Evolutionary conservation across 768 basidiomycete genomes (phyloP), one percentile per base, ranked within the genome.

Genomic region (Mycena polygramma): DNA sequence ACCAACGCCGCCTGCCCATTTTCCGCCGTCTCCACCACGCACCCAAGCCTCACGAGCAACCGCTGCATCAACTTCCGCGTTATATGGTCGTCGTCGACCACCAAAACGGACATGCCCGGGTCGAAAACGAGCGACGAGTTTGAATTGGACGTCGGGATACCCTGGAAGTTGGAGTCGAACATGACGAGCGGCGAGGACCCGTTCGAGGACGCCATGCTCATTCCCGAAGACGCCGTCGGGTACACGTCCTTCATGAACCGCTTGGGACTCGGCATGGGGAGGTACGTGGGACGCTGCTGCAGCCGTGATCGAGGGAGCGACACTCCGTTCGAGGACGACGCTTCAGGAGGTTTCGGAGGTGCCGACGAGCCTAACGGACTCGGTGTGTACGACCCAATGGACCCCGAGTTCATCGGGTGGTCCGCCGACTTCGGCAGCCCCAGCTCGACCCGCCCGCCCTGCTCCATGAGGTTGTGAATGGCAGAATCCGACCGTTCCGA

Each of bases 1-100:
- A 93, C 88, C 61, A 95, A 81, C 24, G 94, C 94, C 43, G 91
- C 78, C 75, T 92, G 88, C 8, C 95, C 95, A 75, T 97, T 95
- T 81, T 96, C 93, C 14, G 95, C 95, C 20, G 89, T 90, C 17
- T 88, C 83, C n/a, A 96, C 94, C 37, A 79, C 79, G 78, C 94
- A 95, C 1, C 95, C 94, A 2, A 96, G 83, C 43, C 94, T 85
- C n/a, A 88, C 87, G 51, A 96, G 83, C 79, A 94, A 88, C 26
- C 94, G 86, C 69, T 85, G 87, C 95, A 96, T 95, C 69, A 96
- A 82, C 59, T 87, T 90, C 59, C 95, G 87, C 60, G 95, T 96
- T 63, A 96, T 79, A 14, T 85, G 80, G 78, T 97, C 95, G 75
- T 96, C 94, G 74, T 95, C 94, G 0, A 95, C 94, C 4, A 95